Base-by-base conservation (phyloP, 2,329 filamentous ascomycete genomes). In the Arthrobotrys musiformis region DNA sequence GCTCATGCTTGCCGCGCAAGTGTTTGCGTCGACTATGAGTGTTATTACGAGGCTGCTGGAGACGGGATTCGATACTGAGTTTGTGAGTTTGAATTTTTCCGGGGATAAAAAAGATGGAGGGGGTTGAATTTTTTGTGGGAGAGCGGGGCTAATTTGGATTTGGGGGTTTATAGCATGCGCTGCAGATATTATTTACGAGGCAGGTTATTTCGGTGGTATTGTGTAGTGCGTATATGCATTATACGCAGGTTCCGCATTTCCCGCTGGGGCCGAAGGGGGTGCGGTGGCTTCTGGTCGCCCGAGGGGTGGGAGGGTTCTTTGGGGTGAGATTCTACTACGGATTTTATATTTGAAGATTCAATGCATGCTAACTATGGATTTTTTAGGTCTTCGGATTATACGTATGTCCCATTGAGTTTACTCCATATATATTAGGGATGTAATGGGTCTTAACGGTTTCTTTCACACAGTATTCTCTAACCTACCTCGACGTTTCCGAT, bases 401-500 rank as follows among this genome's bases (percentile, higher is more conserved):
- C 42, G 85, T 86, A 81, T 79, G 84, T 83, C 8, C n/a, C 4
- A 15, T 42, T 11, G 6, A 54, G 11, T 54, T n/a, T n/a, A n/a
- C n/a, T n/a, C n/a, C 73, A 24, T 67, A 42, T 17, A 44, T 35
- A 4, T 33, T 13, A 7, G n/a, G 8, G 17, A n/a, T 73, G 7
- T 24, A 44, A n/a, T 9, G 24, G 56, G 62, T 48, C 62, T 74
- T 35, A 77, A 46, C 9, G 8, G 9, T 24, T 48, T 44, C 63
- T 7, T 68, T 15, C 35, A 17, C 42, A 40, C 42, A 76, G 86
- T 86, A 90, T 81, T 90, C 89, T 6, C 84, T 92, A 70, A 88
- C 92, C 81, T 96, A 96, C 81, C 88, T 97, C 2, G 92, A 93
- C 0, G 87, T 97, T 1, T 91, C 93, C 15, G 93, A 97, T 82